phyloP scores from a whole-genome alignment of 108 stramenopile genomes.

The Parietichytrium sp. region DNA sequence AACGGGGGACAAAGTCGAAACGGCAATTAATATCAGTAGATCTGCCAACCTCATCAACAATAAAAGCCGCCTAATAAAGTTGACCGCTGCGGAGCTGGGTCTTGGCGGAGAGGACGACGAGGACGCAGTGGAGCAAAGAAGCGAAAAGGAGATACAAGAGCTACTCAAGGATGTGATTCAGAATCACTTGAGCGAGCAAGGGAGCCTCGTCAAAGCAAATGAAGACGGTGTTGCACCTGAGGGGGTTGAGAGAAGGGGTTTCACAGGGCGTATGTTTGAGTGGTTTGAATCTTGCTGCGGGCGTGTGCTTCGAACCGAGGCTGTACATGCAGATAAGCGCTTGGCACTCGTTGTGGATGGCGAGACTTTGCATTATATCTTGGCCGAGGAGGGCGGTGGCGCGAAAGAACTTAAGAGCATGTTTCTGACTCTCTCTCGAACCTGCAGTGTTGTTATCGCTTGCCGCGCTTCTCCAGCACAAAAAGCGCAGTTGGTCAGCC shows the following conservation, averaged over 20 bases:
- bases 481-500: constrained; percentile 81
- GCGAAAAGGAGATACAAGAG: not conserved
- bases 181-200: no score
- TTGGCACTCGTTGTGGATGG: constrained; percentile 86
- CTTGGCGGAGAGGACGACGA: not conserved
- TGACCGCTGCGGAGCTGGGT: constrained; percentile 1
- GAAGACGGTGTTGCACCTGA: no score
- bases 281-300: no score
- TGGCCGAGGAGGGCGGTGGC: constrained; percentile 46
- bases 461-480: constrained; percentile 89
- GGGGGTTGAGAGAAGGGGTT: no score
- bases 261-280: no score
- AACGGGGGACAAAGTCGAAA: constrained; percentile 97
- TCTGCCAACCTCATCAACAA: constrained; percentile 74
- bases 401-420: constrained; percentile 67
- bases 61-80: not conserved
- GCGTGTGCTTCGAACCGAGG: not conserved
- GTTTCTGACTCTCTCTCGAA: constrained; percentile 77
- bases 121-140: not conserved
- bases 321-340: not conserved
- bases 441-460: constrained; percentile 85
- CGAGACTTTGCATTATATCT: constrained; percentile 54
- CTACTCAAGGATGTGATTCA: not conserved
- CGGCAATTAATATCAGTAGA: constrained; percentile 98
- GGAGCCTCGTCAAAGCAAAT: no score